These are phyloP conservation scores for Tilletia horrida DNA, from an alignment of 1,284 basidiomycete species.

Conservation along the genomic window DNA sequence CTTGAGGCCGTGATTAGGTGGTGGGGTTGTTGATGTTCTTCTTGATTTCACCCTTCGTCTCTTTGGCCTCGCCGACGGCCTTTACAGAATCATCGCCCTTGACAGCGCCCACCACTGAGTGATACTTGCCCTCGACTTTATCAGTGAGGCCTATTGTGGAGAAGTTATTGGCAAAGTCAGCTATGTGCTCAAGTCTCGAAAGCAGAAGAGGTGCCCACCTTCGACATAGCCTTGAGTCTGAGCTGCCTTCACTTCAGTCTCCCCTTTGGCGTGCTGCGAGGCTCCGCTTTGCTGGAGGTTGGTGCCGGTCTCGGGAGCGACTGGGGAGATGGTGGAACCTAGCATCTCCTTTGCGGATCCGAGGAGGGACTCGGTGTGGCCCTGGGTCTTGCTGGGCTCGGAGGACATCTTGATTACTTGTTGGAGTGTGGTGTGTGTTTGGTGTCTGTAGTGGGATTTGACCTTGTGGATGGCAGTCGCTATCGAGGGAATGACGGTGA, in stretches of 20 bases:
- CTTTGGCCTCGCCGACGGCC: neutral
- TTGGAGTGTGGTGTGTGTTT: neutral
- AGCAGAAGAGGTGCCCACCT: neutral
- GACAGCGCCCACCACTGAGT: neutral
- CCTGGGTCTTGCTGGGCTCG: neutral
- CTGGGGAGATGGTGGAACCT: neutral
- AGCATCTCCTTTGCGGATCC: conserved; percentile 7
- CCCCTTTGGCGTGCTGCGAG: conserved; percentile 1
- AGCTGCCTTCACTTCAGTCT: conserved; percentile 1
- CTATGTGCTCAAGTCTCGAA: no score
- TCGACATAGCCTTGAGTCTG: conserved; percentile 9
- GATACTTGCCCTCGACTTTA: neutral
- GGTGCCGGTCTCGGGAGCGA: neutral
- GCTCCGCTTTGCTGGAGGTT: neutral
- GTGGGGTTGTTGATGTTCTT: conserved; percentile 3
- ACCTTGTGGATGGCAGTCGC: neutral
- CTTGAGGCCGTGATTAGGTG: neutral
- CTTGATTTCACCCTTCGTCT: conserved; percentile 7
- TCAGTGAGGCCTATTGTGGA: neutral
- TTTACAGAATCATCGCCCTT: neutral
- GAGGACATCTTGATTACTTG: conserved; percentile 6
- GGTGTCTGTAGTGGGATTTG: neutral
- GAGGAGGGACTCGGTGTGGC: neutral
- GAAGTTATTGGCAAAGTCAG: neutral
- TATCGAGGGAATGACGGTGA: neutral